Base-by-base conservation (phyloP, 2,329 filamentous ascomycete genomes). In the Scedosporium minutisporum region DNA sequence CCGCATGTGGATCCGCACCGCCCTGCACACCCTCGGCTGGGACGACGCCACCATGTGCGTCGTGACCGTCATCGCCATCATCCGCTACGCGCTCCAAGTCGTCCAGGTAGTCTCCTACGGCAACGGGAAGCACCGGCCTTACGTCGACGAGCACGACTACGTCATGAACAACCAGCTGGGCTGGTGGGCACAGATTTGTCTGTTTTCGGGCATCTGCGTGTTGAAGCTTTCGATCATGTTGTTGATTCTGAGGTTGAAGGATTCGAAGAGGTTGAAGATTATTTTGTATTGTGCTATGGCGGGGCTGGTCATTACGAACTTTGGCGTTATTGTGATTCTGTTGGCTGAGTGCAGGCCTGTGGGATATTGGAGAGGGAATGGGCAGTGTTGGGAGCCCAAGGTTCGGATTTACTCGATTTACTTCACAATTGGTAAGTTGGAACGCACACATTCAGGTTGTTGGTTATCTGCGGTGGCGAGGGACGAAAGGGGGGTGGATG, bases 191-290 rank as follows among this genome's bases (percentile, higher is more conserved):
- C 75, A 78, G 67, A 68, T 78, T 14, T 67, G 76, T 21, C 70
- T 78, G 2, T 79, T 78, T 63, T 67, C 69, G 10, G 72, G 71
- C 48, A 72, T 77, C 41, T 75, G 72, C 46, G 62, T 78, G 1
- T 69, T 78, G 57, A 78, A 78, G 63, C 69, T 74, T 29, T 78
- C 75, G 3, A 77, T 78, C 59, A 71, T 76, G 65, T 64, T 78
- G 12, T 67, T 79, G 7, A 66, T 78, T 1, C 66, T 78, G 3
- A 72, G 76, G 14, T 77, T 78, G 67, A 76, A 77, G 64, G 68
- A 74, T 53, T 72, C 72, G 2, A 69, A 58, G 58, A 57, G 60
- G 46, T 65, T 76, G 12, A 71, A 66, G 60, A 70, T 66, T 7
- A 67, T 71, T 5, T 65, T 77, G 1, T 75, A 69, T 64, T 63